phyloP scores from a whole-genome alignment of 164 flowering plant genomes.

The Magnolia officinalis region DNA sequence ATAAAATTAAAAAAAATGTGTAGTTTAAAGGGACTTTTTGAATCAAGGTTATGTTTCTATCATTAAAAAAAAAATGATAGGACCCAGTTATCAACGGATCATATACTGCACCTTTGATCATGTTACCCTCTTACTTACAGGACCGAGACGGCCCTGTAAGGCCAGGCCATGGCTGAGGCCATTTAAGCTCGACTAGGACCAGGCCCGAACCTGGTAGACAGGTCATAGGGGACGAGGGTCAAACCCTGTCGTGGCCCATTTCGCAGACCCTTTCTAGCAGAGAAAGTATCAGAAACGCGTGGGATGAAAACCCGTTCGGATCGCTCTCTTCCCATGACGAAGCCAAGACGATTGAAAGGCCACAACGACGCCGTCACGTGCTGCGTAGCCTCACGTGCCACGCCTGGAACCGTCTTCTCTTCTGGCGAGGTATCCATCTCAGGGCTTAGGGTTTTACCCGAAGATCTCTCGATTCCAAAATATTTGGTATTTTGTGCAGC shows the following conservation, averaged over 20 bases:
- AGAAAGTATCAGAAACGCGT: no score
- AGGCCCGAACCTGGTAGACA: background rate
- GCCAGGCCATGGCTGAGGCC: background rate
- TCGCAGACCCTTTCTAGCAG: no score
- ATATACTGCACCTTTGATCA: background rate
- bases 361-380: conserved; percentile 71
- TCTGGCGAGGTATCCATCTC: conserved; percentile 59
- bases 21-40: no score
- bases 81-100: background rate
- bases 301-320: background rate
- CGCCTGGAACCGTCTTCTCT: conserved; percentile 68
- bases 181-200: background rate
- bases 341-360: conserved; percentile 72
- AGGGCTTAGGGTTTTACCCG: background rate
- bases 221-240: background rate
- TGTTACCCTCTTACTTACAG: background rate
- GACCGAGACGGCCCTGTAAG: background rate
- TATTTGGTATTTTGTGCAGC: background rate
- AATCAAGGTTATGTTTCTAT: no score
- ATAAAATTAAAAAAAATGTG: no score
- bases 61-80: background rate
- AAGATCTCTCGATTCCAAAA: background rate
- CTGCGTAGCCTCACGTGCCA: conserved; percentile 68
- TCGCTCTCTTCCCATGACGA: conserved; percentile 14
- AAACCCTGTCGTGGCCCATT: no score